phyloP scores from a whole-genome alignment of 129 eudicot species.

The Centaurea solstitialis region DNA sequence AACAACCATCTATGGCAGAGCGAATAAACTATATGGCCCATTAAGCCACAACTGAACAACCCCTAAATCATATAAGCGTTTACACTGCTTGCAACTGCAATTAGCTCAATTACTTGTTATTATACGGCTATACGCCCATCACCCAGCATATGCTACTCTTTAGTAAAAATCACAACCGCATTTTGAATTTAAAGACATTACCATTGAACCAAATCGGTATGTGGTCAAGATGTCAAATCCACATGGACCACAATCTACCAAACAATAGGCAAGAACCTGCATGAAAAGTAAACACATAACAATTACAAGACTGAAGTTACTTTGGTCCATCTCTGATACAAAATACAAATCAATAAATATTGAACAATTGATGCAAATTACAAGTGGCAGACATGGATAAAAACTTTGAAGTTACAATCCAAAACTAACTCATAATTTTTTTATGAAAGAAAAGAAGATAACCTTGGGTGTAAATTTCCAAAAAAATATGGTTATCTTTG shows the following conservation, averaged over 20 bases:
- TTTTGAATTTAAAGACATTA: conserved; percentile 25
- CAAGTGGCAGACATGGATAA: no score
- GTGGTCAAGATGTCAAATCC: conserved; percentile 95
- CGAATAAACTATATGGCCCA: no score
- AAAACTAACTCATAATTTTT: no score
- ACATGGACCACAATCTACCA: conserved; percentile 98
- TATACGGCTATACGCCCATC: conserved; percentile 4
- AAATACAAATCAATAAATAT: not conserved
- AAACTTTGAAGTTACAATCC: no score
- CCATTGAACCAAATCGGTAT: conserved; percentile 93
- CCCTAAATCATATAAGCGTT: not conserved
- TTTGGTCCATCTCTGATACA: not conserved
- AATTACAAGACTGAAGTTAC: conserved; percentile 4
- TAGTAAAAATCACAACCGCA: not conserved
- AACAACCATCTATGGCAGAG: no score
- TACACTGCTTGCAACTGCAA: not conserved
- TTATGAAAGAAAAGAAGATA: no score
- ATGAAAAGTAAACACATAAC: not conserved
- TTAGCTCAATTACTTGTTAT: conserved; percentile 2
- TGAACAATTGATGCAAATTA: no score
- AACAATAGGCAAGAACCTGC: conserved; percentile 79
- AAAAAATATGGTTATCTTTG: no score
- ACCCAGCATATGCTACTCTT: not conserved
- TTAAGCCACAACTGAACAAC: no score
- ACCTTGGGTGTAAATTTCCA: no score